Evolutionary conservation across 257 asterid genomes (phyloP), one percentile per base, ranked within the genome.

Genomic region (Solanum stenotomum): DNA sequence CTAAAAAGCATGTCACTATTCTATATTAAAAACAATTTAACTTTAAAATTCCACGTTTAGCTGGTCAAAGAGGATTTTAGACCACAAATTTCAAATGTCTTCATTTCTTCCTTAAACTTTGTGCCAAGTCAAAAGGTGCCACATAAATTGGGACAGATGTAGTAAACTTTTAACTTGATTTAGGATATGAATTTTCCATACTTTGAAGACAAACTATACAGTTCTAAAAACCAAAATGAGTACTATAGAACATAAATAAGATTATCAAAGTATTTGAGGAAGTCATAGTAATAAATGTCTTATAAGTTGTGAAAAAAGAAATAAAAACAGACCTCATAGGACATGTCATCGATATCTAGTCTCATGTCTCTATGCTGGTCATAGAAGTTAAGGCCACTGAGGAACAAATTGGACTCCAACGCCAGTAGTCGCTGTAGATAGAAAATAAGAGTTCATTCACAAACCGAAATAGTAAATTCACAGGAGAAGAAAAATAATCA

Each of bases 291-390:
- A 46, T 22, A 61, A 63, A 27, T 40, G 14, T 78, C n/a, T 13
- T 78, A 13, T 27, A 81, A 46, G 65, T 44, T 16, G 86, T 49
- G 86, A 82, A 61, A 27, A 27, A 29, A 25, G 68, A 81, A 82
- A 49, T 6, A 10, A 52, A 81, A 82, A 31, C 91, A 10, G 81
- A 97, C 99, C 98, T 97, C 99, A 22, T 97, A 97, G 33, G 98
- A 94, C 99, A 97, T 97, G 95, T 88, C 92, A 92, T 97, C 98
- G 25, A 97, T 97, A 89, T 97, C 98, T 87, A 97, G 86, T 89
- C 99, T 94, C 98, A 97, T 91, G 86, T 93, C 98, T 59, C 96
- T 91, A 88, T 97, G 98, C 87, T 93, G 97, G 88, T 96, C 99
- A 86, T 93, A 91, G 78, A 95, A 93, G 92, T 87, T 93, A 85